phyloP scores from a whole-genome alignment of 2,329 filamentous ascomycete species.

The Alternaria tenuissima region DNA sequence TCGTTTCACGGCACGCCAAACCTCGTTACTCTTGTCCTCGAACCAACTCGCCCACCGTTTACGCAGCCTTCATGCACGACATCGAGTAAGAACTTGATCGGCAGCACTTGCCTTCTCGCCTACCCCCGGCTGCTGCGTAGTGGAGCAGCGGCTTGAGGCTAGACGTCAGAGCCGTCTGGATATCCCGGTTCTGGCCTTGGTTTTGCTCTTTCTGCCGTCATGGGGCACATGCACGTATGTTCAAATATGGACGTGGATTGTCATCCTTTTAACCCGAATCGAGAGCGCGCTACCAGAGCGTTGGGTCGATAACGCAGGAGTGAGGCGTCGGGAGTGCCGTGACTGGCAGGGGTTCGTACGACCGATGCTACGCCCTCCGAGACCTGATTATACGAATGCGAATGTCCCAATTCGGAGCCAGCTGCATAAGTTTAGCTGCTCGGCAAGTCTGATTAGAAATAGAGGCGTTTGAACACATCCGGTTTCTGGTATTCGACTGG shows the following conservation, averaged over 20 bases:
- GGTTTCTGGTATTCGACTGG: not conserved
- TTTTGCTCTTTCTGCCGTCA: slow-evolving; percentile 1
- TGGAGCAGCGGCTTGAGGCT: not conserved
- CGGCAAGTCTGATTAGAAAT: not conserved
- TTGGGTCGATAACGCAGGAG: slow-evolving; percentile 20
- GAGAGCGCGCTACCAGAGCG: slow-evolving; percentile 14
- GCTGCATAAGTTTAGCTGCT: not conserved
- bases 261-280: not conserved
- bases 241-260: slow-evolving; percentile 11
- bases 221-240: slow-evolving; percentile 12
- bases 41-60: slow-evolving; percentile 2
- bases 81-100: slow-evolving; percentile 2
- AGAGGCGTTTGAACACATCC: not conserved
- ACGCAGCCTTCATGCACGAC: slow-evolving; percentile 4
- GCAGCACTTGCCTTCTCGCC: slow-evolving; percentile 11
- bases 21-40: not conserved
- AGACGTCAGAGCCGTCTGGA: not conserved
- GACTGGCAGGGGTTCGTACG: slow-evolving; percentile 9
- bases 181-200: not conserved
- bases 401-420: not conserved
- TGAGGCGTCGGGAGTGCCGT: slow-evolving; percentile 12
- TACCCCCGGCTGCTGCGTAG: slow-evolving; percentile 9
- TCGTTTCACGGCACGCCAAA: not conserved
- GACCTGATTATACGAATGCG: not conserved
- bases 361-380: not conserved